Percentiles rank a stretch among this genome's conserved stretches.
Evolutionary conservation across 495 filamentous ascomycete genomes (phyloP).

Genomic region (Clohesyomyces aquaticus): DNA sequence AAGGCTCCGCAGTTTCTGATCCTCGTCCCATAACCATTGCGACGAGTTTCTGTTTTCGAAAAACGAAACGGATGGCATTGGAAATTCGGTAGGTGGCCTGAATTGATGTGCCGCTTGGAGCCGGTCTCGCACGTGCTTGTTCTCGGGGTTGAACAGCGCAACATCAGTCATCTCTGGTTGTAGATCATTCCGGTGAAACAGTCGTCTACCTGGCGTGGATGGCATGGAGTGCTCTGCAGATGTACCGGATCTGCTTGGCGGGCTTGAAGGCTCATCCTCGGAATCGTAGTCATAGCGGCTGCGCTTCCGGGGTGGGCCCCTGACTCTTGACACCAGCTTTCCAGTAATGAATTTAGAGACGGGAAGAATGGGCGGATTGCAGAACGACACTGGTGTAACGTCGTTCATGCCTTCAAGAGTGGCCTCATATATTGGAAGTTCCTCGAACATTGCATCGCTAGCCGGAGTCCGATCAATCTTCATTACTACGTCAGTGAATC

Average conservation of each 20-base stretch:
- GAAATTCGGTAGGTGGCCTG: constrained; percentile 84
- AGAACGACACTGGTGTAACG: constrained; percentile 46
- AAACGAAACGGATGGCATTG: constrained; percentile 85
- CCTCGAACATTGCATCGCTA: constrained; percentile 79
- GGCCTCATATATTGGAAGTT: constrained; percentile 78
- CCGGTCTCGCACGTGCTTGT: constrained; percentile 85
- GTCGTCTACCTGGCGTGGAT: constrained; percentile 33
- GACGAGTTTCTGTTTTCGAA: constrained; percentile 84
- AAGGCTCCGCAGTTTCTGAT: constrained; percentile 80
- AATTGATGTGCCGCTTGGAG: constrained; percentile 93
- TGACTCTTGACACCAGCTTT: constrained; percentile 70
- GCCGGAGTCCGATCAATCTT: constrained; percentile 72
- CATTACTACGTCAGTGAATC: constrained; percentile 81
- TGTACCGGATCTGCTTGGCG: constrained; percentile 36
- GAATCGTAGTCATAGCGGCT: constrained; percentile 78
- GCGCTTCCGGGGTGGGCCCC: constrained; percentile 71
- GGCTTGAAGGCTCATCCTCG: constrained; percentile 63
- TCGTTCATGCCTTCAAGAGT: constrained; percentile 16
- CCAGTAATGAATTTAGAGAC: constrained; percentile 83
- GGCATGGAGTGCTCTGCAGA: constrained; percentile 39
- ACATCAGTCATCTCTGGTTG: constrained; percentile 75
- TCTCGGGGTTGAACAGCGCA: constrained; percentile 86
- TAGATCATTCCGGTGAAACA: constrained; percentile 52
- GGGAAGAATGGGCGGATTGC: constrained; percentile 71
- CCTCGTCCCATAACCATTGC: constrained; percentile 87